Conservation (phyloP, 2,329 filamentous ascomycete species). For the Phyllachora maydis region DNA sequence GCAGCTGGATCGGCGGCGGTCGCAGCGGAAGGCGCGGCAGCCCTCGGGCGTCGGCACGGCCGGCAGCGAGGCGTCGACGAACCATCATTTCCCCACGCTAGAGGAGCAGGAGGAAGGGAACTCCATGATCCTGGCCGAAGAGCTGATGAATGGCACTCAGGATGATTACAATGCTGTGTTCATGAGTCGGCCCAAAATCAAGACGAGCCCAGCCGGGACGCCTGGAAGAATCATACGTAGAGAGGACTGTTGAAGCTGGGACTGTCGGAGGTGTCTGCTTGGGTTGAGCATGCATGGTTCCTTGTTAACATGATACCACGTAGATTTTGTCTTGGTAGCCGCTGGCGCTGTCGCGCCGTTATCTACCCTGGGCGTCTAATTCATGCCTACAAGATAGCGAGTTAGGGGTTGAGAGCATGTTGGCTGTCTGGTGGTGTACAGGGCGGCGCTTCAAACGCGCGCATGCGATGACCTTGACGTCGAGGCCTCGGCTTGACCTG, state of each 20-base stretch:
- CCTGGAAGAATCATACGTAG: constrained; percentile 21
- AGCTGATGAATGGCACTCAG: constrained; percentile 39
- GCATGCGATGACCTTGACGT: too few relatives aligned
- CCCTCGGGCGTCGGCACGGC: constrained; percentile 11
- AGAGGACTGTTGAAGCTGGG: too few relatives aligned
- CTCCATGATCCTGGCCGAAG: constrained; percentile 36
- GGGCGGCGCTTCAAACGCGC: too few relatives aligned
- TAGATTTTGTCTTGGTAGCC: too few relatives aligned
- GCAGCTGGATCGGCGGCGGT: constrained; percentile 32
- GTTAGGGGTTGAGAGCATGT: too few relatives aligned
- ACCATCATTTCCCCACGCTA: constrained; percentile 25
- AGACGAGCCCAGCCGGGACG: constrained; percentile 45
- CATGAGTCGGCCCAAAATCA: constrained; percentile 62
- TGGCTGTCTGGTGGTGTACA: too few relatives aligned
- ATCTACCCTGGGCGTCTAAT: too few relatives aligned
- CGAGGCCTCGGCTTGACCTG: too few relatives aligned
- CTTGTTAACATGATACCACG: too few relatives aligned
- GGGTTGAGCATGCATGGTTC: too few relatives aligned
- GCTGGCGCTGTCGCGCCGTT: too few relatives aligned
- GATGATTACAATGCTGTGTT: constrained; percentile 74
- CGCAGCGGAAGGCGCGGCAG: constrained; percentile 21
- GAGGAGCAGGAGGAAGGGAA: constrained; percentile 20
- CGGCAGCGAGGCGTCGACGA: constrained; percentile 19
- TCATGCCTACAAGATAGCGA: too few relatives aligned
- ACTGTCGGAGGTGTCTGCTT: constrained; percentile 2